These are phyloP conservation scores for Starmerella stellata DNA, from an alignment of 805 yeast genomes.

Conservation along the genomic window DNA sequence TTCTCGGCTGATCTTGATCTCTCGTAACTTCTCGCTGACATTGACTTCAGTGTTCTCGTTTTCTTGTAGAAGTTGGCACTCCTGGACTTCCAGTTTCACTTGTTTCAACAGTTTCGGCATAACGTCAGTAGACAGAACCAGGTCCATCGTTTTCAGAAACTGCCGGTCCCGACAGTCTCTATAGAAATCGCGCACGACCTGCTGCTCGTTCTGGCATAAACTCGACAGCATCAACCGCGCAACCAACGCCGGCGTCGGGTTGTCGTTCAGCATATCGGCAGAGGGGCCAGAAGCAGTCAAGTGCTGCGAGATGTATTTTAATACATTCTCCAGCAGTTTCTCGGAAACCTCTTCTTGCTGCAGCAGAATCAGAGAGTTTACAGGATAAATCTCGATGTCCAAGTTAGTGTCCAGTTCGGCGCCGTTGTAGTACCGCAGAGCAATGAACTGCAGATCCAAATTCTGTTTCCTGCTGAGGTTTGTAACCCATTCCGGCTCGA, in stretches of 20 bases:
- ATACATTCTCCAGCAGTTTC: background rate
- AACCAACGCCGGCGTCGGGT: background rate
- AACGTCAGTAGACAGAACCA: conserved; percentile 4
- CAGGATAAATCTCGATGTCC: background rate
- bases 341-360: background rate
- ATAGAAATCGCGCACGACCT: conserved; percentile 15
- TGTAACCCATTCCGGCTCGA: background rate
- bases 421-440: background rate
- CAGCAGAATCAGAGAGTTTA: background rate
- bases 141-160: conserved; percentile 8
- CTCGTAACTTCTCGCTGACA: conserved; percentile 13
- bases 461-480: background rate
- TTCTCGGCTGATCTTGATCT: conserved; percentile 14
- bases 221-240: conserved; percentile 8
- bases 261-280: background rate
- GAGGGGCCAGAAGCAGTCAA: background rate
- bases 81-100: conserved; percentile 4
- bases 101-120: conserved; percentile 11
- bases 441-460: background rate
- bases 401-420: background rate
- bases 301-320: background rate
- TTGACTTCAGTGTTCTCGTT: conserved; percentile 3
- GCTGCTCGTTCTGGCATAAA: conserved; percentile 6
- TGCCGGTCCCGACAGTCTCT: conserved; percentile 14
- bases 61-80: background rate